A percentile compares a stretch with the other conserved stretches of the same genome.
Evolutionary conservation across 2,329 filamentous ascomycete genomes (phyloP).

Genomic region (Magnaporthiopsis rhizophila): DNA sequence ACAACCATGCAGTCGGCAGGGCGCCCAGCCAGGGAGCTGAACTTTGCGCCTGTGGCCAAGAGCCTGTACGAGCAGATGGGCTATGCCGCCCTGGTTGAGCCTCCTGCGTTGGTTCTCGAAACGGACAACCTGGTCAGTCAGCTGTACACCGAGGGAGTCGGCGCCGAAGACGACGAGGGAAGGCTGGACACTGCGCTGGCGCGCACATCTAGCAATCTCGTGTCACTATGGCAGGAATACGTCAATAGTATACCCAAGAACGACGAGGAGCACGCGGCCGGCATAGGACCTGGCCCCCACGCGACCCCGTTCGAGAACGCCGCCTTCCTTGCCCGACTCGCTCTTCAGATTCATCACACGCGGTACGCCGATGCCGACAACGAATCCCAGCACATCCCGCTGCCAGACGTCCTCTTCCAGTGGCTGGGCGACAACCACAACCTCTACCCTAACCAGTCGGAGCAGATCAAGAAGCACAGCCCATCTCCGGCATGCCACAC

Average conservation of each 20-base stretch:
- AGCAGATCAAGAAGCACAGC: slow-evolving; percentile 52
- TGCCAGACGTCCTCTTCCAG: slow-evolving; percentile 72
- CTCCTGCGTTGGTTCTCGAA: slow-evolving; percentile 61
- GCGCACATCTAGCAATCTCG: slow-evolving; percentile 42
- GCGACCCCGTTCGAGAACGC: slow-evolving; percentile 65
- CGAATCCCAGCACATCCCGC: slow-evolving; percentile 33
- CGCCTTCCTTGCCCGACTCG: slow-evolving; percentile 66
- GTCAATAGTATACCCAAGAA: slow-evolving; percentile 37
- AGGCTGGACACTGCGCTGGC: slow-evolving; percentile 49
- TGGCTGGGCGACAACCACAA: slow-evolving; percentile 77
- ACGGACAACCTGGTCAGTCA: slow-evolving; percentile 65
- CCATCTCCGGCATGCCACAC: slow-evolving; percentile 70
- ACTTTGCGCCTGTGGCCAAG: slow-evolving; percentile 64
- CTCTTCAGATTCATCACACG: slow-evolving; percentile 71
- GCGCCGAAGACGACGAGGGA: slow-evolving; percentile 45
- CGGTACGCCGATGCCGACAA: slow-evolving; percentile 30
- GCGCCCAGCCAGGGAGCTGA: slow-evolving; percentile 41
- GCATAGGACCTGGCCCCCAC: slow-evolving; percentile 57
- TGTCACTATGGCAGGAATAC: slow-evolving; percentile 48
- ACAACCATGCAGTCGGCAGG: slow-evolving; percentile 37
- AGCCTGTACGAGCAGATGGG: slow-evolving; percentile 54
- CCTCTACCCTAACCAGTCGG: slow-evolving; percentile 58
- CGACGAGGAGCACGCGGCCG: slow-evolving; percentile 46
- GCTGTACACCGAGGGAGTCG: slow-evolving; percentile 56
- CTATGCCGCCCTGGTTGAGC: slow-evolving; percentile 56